Conservation (phyloP, 805 yeast genomes). For the Nakazawaea peltata region DNA sequence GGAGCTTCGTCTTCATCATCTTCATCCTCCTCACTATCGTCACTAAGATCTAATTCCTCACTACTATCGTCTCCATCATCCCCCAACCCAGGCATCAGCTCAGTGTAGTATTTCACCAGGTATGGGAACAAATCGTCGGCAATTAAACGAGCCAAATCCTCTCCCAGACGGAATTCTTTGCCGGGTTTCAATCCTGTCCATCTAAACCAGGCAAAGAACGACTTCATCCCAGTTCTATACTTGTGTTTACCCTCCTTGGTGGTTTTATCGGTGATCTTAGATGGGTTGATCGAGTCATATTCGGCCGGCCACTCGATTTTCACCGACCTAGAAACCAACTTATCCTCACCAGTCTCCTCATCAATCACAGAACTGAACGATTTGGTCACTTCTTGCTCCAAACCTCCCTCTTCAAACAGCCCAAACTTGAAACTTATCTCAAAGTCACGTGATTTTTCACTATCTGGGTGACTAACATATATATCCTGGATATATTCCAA, state of each 20-base stretch:
- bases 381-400: conserved; percentile 59
- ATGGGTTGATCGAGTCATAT: conserved; percentile 49
- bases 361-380: conserved; percentile 38
- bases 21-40: conserved; percentile 33
- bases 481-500: conserved; percentile 62
- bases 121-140: conserved; percentile 79
- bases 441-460: conserved; percentile 45
- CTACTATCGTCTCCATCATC: conserved; percentile 45
- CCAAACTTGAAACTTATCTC: conserved; percentile 52
- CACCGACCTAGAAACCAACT: conserved; percentile 44
- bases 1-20: conserved; percentile 17
- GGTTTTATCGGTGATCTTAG: conserved; percentile 33
- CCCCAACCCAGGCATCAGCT: conserved; percentile 56
- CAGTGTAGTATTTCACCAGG: conserved; percentile 75
- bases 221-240: conserved; percentile 67
- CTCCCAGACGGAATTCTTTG: conserved; percentile 73
- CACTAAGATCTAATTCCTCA: conserved; percentile 46
- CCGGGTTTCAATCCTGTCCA: conserved; percentile 81
- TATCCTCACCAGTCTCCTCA: conserved; percentile 47
- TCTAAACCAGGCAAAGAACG: conserved; percentile 80
- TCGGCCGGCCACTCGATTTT: conserved; percentile 64
- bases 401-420: conserved; percentile 32
- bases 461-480: conserved; percentile 44
- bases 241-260: conserved; percentile 46
- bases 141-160: conserved; percentile 63